Base-by-base conservation (phyloP, 805 yeast genomes). In the Gaillardinia entomophila region DNA sequence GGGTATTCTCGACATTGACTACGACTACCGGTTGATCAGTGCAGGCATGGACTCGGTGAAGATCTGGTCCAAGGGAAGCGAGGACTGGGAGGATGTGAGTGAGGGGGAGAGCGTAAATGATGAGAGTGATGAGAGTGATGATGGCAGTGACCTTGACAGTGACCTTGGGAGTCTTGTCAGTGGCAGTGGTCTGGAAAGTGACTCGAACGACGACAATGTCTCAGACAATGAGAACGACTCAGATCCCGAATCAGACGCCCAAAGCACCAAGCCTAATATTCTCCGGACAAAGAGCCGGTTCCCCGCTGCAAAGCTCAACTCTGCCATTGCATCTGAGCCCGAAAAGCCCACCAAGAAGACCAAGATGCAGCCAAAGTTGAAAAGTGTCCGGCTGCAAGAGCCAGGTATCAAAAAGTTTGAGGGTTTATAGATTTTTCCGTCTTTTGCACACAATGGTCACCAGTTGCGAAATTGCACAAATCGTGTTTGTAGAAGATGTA, bases 1-100 rank as follows among this genome's bases (percentile, higher is more conserved):
- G 2, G 70, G 75, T 0, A 68, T 72, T 27, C 61, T 90, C 41
- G 97, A 88, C 50, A 64, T 86, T 33, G 98, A 90, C 54, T 76
- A 53, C 42, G 82, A 82, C 35, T 92, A 87, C 49, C 71, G 96
- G 38, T 61, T 88, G 33, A 75, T 84, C 3, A 78, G 84, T 53
- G 87, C 82, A 4, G 92, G 96, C 14, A 82, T 89, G 88, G 90
- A 84, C 29, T 67, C 71, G 17, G 62, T 90, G 36, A 82, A 79
- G 45, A 64, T 90, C 4, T 90, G 97, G 97, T 65, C 72, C 8
- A 61, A 56, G n/a, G 12, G 30, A 30, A 14, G 42, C 45, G 27
- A 51, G 50, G 36, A 50, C 46, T 28, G 43, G 48, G 28, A 38
- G 52, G 41, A 24, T 45, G 45, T 30, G 37, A 38, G 30, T 20